Base-by-base conservation (phyloP, 495 filamentous ascomycete genomes). In the Tetracladium setigerum region DNA sequence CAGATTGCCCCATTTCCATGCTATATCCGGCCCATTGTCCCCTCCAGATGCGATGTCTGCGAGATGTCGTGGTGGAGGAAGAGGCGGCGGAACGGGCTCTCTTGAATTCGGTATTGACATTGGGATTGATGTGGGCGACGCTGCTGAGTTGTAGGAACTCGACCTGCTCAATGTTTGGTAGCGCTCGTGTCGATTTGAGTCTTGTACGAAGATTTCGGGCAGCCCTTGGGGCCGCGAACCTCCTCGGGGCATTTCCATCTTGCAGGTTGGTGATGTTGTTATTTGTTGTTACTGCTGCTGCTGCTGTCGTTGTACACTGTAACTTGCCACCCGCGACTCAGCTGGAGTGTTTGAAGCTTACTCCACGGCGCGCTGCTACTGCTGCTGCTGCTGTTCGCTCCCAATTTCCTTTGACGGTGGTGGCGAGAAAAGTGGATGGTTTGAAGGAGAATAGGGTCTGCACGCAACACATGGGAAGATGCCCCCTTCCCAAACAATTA, bases 171-270 rank as follows among this genome's bases (percentile, higher is more conserved):
- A 47, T 57, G 69, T 58, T 72, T 67, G 57, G 69, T 69, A 59
- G 61, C 71, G 49, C 66, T 76, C 59, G 63, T 67, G 50, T 58
- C 62, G 62, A 55, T 69, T 75, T 46, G 66, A 70, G 41, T 76
- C 71, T 63, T 78, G 58, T 40, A 78, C 67, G 58, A 63, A 69
- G 55, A 78, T 76, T 55, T 75, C 69, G 46, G 73, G 74, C 47
- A 69, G 64, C 22, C 62, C 56, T 44, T 52, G 50, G 47, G 56
- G 55, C 44, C 60, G 54, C 44, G 60, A 58, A 33, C 71, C 69
- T 48, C 74, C 61, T 59, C 67, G 70, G 47, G 71, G 70, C 43
- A 74, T 73, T 54, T 81, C 76, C 79, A 83, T 84, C 53, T 64
- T 67, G 67, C 42, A 52, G 44, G 39, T 39, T 30, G 43, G 14